Conservation (phyloP, 108 stramenopile genomes). For the Conticribra guillardii region DNA sequence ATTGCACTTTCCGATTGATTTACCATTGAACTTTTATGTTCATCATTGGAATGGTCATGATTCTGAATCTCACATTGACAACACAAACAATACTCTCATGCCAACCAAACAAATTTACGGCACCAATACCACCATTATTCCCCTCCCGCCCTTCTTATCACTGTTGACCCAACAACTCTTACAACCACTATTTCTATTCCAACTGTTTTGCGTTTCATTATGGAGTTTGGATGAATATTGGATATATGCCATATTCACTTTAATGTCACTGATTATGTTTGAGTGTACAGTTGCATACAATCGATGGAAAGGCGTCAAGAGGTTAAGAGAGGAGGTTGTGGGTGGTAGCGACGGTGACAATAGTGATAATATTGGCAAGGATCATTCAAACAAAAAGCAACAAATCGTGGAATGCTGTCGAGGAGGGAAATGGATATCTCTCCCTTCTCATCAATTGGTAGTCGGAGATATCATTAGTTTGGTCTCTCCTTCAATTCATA, state of each 20-base stretch:
- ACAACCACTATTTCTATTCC: slow-evolving; percentile 97
- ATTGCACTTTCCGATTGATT: slow-evolving; percentile 65
- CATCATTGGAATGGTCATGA: slow-evolving; percentile 63
- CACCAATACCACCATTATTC: slow-evolving; percentile 82
- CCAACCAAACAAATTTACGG: slow-evolving; percentile 71
- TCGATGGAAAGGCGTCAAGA: slow-evolving; percentile 76
- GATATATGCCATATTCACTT: slow-evolving; percentile 96
- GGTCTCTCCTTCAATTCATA: slow-evolving; percentile 24
- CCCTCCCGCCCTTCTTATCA: slow-evolving; percentile 86
- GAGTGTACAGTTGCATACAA: slow-evolving; percentile 91
- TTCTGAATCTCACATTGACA: slow-evolving; percentile 7
- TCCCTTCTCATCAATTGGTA: slow-evolving; percentile 72
- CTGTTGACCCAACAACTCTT: slow-evolving; percentile 89
- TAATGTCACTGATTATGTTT: slow-evolving; percentile 90
- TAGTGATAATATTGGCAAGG: slow-evolving; percentile 17
- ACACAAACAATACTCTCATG: slow-evolving; percentile 14
- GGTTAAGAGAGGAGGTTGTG: slow-evolving; percentile 73
- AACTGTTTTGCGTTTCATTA: slow-evolving; percentile 95
- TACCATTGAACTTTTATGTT: slow-evolving; percentile 68
- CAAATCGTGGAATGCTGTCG: slow-evolving; percentile 63
- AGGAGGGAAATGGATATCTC: slow-evolving; percentile 62
- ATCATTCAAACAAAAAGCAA: slow-evolving; percentile 13
- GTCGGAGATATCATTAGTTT: slow-evolving; percentile 94
- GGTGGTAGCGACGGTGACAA: slow-evolving; percentile 12
- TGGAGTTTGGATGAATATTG: slow-evolving; percentile 99